Evolutionary conservation across 2,329 filamentous ascomycete species (phyloP), one percentile per base, ranked within the genome.

Genomic region (Microdochium bolleyi): DNA sequence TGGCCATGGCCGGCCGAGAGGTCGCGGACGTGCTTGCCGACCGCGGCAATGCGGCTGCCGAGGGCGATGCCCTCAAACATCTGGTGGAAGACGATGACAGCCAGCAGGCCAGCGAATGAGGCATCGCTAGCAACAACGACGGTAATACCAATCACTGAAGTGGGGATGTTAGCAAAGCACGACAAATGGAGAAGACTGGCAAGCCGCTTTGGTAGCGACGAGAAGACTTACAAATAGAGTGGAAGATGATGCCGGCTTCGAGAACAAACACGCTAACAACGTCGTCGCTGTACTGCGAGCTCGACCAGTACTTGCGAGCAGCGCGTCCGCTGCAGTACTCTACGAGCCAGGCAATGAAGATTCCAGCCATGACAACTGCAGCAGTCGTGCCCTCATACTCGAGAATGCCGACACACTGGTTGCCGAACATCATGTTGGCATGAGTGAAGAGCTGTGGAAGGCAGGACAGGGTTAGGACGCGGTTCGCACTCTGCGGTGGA

Each of bases 221-320:
- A 8, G 8, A 22, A 7, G 14, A 68, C 79, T 67, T 73, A 84
- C 81, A 67, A 16, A 88, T 73, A 1, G 84, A 89, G 69, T 90
- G 87, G 69, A 91, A 91, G 49, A 90, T 75, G 52, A 91, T 84
- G 2, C 87, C 87, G 0, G 80, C 78, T 67, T 91, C 87, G 64
- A 90, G 80, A 30, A 90, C 82, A 16, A 82, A 60, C n/a, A 88
- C 83, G 49, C 79, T 79, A 30, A 87, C 71, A 51, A 82, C 21
- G 19, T 58, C 58, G 7, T 58, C 55, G 44, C 53, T 60, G 49
- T 49, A 57, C 24, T 24, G 52, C 24, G 51, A 52, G 14, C 16
- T 54, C 7, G 41, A n/a, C 52, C 46, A 50, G 21, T 68, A 63
- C 56, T 57, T 64, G 24, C 59, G 57, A 1, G 86, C 73, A 49